Percentiles rank a stretch among this genome's conserved stretches.
Evolutionary conservation across 768 basidiomycete genomes (phyloP).

Genomic region (Phanerochaete carnosa): DNA sequence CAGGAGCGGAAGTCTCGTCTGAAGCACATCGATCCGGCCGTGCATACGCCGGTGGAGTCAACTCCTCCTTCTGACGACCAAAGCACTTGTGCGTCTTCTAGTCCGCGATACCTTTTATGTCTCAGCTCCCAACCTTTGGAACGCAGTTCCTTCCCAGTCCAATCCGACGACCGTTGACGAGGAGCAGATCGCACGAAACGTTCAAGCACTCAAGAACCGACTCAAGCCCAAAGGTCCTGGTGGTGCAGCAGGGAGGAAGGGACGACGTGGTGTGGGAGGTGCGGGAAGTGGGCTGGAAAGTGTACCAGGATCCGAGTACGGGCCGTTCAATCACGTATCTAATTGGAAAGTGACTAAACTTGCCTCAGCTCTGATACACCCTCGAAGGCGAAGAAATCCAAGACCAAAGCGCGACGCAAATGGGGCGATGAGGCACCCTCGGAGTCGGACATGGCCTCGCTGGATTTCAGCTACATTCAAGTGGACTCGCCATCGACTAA

Average conservation of each 20-base stretch:
- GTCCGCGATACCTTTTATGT: neutral
- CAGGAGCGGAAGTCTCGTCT: slow-evolving; percentile 75
- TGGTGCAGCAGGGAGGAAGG: slow-evolving; percentile 50
- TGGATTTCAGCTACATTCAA: slow-evolving; percentile 81
- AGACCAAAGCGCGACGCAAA: slow-evolving; percentile 73
- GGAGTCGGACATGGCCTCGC: slow-evolving; percentile 87
- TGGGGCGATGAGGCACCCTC: slow-evolving; percentile 85
- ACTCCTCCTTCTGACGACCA: slow-evolving; percentile 57
- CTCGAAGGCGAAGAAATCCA: slow-evolving; percentile 29
- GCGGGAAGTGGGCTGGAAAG: slow-evolving; percentile 59
- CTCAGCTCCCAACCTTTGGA: neutral
- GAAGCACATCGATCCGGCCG: slow-evolving; percentile 24
- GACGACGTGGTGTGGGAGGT: slow-evolving; percentile 45
- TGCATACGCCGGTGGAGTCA: slow-evolving; percentile 26
- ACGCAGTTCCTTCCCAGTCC: slow-evolving; percentile 44
- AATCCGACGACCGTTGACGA: slow-evolving; percentile 64
- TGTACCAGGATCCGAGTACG: slow-evolving; percentile 70
- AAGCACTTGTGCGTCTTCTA: slow-evolving; percentile 47
- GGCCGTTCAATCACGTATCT: slow-evolving; percentile 2
- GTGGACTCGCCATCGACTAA: slow-evolving; percentile 27
- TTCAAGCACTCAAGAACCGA: slow-evolving; percentile 84
- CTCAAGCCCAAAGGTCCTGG: slow-evolving; percentile 51
- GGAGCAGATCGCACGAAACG: slow-evolving; percentile 89
- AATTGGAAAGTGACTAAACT: neutral
- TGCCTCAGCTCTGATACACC: slow-evolving; percentile 56